Evolutionary conservation across 2,329 filamentous ascomycete genomes (phyloP).

Genomic region (Ophiostoma perfectum): DNA sequence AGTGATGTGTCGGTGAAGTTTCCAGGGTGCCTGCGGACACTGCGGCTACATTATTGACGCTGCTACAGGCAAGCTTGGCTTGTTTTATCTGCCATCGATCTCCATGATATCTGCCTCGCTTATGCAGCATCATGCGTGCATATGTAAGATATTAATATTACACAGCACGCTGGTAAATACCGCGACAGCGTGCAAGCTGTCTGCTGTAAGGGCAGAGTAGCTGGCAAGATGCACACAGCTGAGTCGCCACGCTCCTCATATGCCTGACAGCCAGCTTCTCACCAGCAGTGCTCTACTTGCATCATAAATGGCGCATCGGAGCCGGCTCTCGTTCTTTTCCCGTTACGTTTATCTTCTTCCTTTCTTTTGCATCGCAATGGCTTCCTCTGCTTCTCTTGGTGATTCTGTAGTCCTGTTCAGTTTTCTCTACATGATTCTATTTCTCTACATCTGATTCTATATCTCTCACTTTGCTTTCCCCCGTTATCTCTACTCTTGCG

Average conservation of each 20-base stretch:
- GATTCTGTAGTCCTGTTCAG: not conserved
- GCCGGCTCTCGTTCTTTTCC: not conserved
- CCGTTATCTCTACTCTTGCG: not conserved
- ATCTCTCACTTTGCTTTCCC: not conserved
- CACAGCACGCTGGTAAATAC: not conserved
- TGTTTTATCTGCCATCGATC: not conserved
- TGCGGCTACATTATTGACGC: not conserved
- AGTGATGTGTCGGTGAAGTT: not conserved
- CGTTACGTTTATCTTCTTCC: not conserved
- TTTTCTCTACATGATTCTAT: not conserved
- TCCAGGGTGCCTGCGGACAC: not conserved
- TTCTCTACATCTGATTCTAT: not conserved
- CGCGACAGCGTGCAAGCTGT: not conserved
- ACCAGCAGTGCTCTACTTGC: not conserved
- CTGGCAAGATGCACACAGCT: not conserved
- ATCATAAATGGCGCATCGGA: conserved; percentile 1
- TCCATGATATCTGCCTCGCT: not conserved
- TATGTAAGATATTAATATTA: not conserved
- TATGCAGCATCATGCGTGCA: conserved; percentile 6
- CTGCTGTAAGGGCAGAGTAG: no score
- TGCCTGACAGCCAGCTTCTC: not conserved
- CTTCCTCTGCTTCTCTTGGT: not conserved
- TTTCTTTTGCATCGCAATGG: not conserved
- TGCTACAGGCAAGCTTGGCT: not conserved
- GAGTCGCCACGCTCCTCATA: not conserved